phyloP scores from a whole-genome alignment of 257 asterid genomes.

The Gentiana straminea region DNA sequence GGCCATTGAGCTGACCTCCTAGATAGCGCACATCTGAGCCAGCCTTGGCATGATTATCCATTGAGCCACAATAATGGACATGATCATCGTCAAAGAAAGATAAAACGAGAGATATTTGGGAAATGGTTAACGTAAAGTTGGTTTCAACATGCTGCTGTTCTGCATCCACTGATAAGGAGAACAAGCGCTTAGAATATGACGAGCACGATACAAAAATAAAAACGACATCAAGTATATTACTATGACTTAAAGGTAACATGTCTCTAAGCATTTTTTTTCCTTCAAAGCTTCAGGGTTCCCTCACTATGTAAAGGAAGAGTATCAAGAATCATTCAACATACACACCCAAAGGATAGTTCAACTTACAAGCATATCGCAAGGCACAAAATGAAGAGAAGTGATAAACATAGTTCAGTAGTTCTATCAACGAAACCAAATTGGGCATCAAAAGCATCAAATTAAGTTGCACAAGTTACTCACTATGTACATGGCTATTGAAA shows the following conservation, averaged over 20 bases:
- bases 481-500: no score
- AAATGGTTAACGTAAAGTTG: slow-evolving; percentile 56
- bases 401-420: no score
- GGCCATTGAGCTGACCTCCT: slow-evolving; percentile 46
- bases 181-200: slow-evolving; percentile 1
- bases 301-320: no score
- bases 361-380: no score
- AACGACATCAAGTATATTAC: background rate
- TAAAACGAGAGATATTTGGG: slow-evolving; percentile 48
- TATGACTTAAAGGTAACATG: background rate
- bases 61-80: slow-evolving; percentile 24
- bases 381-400: no score
- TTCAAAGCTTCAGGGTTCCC: no score
- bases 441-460: no score
- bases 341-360: no score
- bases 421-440: no score
- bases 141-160: slow-evolving; percentile 89
- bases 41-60: slow-evolving; percentile 24
- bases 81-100: slow-evolving; percentile 70
- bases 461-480: no score
- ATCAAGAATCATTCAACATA: no score
- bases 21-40: slow-evolving; percentile 33
- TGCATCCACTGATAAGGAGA: slow-evolving; percentile 31
- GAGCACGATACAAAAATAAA: background rate
- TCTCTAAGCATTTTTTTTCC: no score